phyloP scores from a whole-genome alignment of 371 early-diverging fungal species.

The Umbelopsis sp. region DNA sequence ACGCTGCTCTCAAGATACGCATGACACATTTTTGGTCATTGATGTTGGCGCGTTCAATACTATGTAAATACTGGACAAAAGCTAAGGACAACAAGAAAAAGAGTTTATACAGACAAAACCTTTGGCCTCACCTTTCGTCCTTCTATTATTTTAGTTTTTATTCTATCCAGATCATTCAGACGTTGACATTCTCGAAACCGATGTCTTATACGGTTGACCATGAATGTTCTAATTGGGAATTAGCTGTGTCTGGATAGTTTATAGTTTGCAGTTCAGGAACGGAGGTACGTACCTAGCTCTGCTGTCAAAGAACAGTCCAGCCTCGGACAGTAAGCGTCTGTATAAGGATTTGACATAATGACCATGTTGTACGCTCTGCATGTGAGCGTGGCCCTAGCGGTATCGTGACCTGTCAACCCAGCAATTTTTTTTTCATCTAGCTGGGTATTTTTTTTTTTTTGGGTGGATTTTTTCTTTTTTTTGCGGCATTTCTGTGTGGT shows the following conservation, averaged over 20 bases:
- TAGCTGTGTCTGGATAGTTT: too few relatives aligned
- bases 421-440: too few relatives aligned
- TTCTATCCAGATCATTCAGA: conserved; percentile 32
- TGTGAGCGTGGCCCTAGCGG: not conserved
- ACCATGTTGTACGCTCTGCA: conserved; percentile 22
- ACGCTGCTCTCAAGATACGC: conserved; percentile 40
- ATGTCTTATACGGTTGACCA: conserved; percentile 32
- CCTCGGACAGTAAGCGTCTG: conserved; percentile 38
- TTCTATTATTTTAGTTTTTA: conserved; percentile 41
- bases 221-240: conserved; percentile 30
- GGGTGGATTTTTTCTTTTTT: too few relatives aligned
- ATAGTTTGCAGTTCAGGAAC: too few relatives aligned
- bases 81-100: not conserved
- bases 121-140: conserved; percentile 35
- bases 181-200: conserved; percentile 36
- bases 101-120: not conserved
- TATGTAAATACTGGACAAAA: conserved; percentile 30
- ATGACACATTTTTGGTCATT: conserved; percentile 33
- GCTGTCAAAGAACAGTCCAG: conserved; percentile 45
- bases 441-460: too few relatives aligned
- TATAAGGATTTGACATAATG: conserved; percentile 41
- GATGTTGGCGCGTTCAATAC: conserved; percentile 41
- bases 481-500: too few relatives aligned
- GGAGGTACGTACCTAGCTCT: conserved; percentile 37
- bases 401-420: too few relatives aligned